These are phyloP conservation scores for Dictyostelium purpureum DNA, from an alignment of 78 protist species.

Conservation along the genomic window DNA sequence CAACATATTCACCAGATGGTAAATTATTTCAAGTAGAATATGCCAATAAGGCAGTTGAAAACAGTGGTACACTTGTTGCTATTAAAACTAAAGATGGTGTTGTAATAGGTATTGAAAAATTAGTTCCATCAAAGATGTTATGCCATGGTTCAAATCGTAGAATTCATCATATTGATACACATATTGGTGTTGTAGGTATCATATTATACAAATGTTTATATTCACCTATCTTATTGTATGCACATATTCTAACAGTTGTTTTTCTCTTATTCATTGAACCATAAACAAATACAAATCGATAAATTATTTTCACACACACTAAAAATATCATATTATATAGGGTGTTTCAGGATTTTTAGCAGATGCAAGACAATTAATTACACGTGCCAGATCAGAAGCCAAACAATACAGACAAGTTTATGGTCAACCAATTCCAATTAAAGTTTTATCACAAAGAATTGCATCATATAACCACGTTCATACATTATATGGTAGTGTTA, in stretches of 20 bases:
- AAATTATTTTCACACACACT: neutral
- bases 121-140: conserved; percentile 92
- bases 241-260: neutral
- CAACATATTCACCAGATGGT: conserved; percentile 99
- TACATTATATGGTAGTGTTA: conserved; percentile 91
- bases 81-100: conserved; percentile 97
- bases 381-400: conserved; percentile 93
- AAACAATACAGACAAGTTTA: conserved; percentile 76
- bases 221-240: no score
- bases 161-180: conserved; percentile 87
- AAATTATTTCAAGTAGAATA: conserved; percentile 99
- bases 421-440: conserved; percentile 88
- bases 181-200: conserved; percentile 89
- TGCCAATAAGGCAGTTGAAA: conserved; percentile 99
- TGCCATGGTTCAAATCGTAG: conserved; percentile 88
- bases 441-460: conserved; percentile 63
- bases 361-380: conserved; percentile 94
- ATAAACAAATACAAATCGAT: neutral
- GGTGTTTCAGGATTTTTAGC: conserved; percentile 94
- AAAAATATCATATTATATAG: neutral
- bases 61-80: conserved; percentile 96
- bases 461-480: conserved; percentile 78
- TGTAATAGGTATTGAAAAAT: conserved; percentile 98
- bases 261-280: neutral
- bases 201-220: neutral